phyloP scores from a whole-genome alignment of 1,139 yeast genomes.

The Yamadazyma kanchanaburiensis region DNA sequence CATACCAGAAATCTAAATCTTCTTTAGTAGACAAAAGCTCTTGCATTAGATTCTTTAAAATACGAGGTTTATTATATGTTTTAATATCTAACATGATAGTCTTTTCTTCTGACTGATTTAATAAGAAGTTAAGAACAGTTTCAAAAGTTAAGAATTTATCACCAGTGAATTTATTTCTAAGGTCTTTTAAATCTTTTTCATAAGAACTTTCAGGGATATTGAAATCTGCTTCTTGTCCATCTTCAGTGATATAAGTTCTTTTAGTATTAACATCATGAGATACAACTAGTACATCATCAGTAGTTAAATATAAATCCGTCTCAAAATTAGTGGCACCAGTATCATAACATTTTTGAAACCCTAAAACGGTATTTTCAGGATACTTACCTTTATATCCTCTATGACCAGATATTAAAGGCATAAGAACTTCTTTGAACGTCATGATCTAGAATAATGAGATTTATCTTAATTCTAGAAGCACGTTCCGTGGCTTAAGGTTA shows the following conservation, averaged over 20 bases:
- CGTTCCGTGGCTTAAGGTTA: neutral
- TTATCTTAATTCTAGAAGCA: too few relatives aligned
- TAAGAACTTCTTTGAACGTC: conserved; percentile 1
- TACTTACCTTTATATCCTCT: conserved; percentile 56
- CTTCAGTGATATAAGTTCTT: conserved; percentile 54
- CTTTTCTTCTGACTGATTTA: conserved; percentile 24
- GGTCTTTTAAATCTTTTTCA: conserved; percentile 38
- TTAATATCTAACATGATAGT: conserved; percentile 81
- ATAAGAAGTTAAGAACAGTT: conserved; percentile 60
- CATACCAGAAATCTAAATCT: conserved; percentile 64
- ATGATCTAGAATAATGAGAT: too few relatives aligned
- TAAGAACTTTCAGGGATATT: conserved; percentile 40
- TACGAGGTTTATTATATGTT: conserved; percentile 58
- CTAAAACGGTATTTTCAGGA: conserved; percentile 77
- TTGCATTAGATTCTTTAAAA: conserved; percentile 51
- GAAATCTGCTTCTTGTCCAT: conserved; percentile 38
- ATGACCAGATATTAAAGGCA: conserved; percentile 41
- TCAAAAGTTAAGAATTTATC: conserved; percentile 61
- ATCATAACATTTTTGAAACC: conserved; percentile 68
- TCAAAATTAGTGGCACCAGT: conserved; percentile 74
- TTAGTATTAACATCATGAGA: conserved; percentile 67
- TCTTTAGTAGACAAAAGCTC: conserved; percentile 45
- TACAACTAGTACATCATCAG: conserved; percentile 70
- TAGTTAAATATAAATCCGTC: conserved; percentile 78
- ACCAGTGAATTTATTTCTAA: conserved; percentile 54